A percentile compares a stretch with the other conserved stretches of the same genome.
Conservation (phyloP, 352 stramenopile species). For the Globisporangium sylvaticum region DNA sequence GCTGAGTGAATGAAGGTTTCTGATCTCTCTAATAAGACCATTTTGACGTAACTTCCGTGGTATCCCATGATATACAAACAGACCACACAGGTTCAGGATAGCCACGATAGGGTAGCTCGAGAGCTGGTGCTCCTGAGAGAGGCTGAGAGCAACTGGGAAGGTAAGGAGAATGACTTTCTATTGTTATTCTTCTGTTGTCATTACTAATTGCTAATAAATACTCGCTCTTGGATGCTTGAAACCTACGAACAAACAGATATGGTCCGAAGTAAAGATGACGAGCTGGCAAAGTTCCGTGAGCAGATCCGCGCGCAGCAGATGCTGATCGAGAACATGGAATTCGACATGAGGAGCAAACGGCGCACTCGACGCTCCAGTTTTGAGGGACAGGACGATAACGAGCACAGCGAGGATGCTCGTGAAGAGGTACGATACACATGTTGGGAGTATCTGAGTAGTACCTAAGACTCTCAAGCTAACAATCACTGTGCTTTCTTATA, state of each 20-base stretch:
- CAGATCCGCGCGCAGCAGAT: slow-evolving; percentile 64
- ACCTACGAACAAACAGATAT: slow-evolving; percentile 21
- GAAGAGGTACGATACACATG: slow-evolving; percentile 31
- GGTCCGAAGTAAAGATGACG: slow-evolving; percentile 32
- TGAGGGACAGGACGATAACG: slow-evolving; percentile 12
- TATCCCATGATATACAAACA: too few species aligned
- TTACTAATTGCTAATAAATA: too few species aligned
- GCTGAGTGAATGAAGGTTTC: neutral
- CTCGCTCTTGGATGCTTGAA: neutral
- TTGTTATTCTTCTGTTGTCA: neutral
- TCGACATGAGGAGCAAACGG: slow-evolving; percentile 24
- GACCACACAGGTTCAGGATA: neutral
- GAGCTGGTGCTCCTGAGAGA: slow-evolving; percentile 7
- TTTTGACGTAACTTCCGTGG: too few species aligned
- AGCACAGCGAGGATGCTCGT: slow-evolving; percentile 15
- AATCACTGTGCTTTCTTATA: neutral
- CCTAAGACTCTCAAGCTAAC: neutral
- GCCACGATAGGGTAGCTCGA: neutral
- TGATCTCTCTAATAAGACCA: neutral
- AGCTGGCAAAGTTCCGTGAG: slow-evolving; percentile 33
- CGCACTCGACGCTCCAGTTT: slow-evolving; percentile 1
- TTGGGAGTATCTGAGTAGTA: neutral
- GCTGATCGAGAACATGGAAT: slow-evolving; percentile 54
- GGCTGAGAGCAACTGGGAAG: slow-evolving; percentile 1
- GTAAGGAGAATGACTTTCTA: neutral